These are phyloP conservation scores for Tricholoma sp. DNA, from an alignment of 768 basidiomycete genomes.

Conservation along the genomic window DNA sequence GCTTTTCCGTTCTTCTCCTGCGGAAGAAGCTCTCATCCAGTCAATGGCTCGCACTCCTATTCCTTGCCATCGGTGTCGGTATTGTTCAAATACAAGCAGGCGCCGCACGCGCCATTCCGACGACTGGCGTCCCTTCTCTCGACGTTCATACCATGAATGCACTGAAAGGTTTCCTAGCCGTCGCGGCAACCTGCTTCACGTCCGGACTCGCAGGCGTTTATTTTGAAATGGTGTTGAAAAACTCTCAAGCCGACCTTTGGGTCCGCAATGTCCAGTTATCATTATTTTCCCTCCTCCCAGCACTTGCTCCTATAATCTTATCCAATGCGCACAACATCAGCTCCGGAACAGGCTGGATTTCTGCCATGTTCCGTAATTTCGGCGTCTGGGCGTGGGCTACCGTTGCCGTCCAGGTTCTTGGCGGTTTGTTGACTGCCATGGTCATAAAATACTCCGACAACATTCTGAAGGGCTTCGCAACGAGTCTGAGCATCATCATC, in stretches of 20 bases:
- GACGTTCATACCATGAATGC: constrained; percentile 65
- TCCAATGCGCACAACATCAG: constrained; percentile 26
- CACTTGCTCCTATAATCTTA: constrained; percentile 72
- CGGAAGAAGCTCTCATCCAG: constrained; percentile 65
- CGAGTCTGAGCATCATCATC: constrained; percentile 88
- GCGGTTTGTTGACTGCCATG: constrained; percentile 88
- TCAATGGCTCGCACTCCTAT: constrained; percentile 83
- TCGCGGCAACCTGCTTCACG: constrained; percentile 87
- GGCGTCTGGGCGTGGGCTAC: constrained; percentile 95
- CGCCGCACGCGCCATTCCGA: constrained; percentile 19
- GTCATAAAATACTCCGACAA: constrained; percentile 98
- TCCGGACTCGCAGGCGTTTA: constrained; percentile 96
- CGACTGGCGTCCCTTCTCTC: constrained; percentile 16
- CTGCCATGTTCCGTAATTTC: constrained; percentile 75
- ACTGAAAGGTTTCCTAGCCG: constrained; percentile 84
- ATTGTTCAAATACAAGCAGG: constrained; percentile 80
- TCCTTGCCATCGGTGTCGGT: constrained; percentile 85
- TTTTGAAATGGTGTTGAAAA: constrained; percentile 97
- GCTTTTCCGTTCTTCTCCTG: constrained; percentile 78
- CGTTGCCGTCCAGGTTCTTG: constrained; percentile 84
- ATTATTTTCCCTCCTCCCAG: constrained; percentile 89
- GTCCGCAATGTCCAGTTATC: constrained; percentile 95
- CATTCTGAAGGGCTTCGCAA: constrained; percentile 93
- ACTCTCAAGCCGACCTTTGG: constrained; percentile 87
- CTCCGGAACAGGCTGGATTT: constrained; percentile 33